A percentile compares a stretch with the other conserved stretches of the same genome.
These are phyloP conservation scores for Linderina pennispora DNA, from an alignment of 192 early-diverging fungal genomes.

Conservation along the genomic window DNA sequence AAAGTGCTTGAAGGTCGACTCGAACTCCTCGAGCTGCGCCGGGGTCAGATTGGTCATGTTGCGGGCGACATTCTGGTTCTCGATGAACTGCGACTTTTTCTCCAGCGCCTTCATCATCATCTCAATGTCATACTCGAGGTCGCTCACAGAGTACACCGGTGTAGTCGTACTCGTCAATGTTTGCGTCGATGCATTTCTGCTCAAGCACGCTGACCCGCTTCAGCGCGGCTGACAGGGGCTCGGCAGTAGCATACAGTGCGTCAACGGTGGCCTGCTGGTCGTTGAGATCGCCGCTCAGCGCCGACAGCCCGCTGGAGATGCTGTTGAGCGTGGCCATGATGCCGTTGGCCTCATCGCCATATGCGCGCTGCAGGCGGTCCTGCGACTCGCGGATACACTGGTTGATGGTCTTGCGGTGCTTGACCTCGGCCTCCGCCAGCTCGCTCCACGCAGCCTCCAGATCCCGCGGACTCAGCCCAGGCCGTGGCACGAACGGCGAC, in stretches of 20 bases:
- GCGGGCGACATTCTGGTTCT: slow-evolving; percentile 93
- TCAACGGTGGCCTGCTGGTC: slow-evolving; percentile 61
- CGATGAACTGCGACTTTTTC: slow-evolving; percentile 83
- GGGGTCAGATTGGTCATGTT: slow-evolving; percentile 92
- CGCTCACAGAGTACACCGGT: slow-evolving; percentile 89
- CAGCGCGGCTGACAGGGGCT: slow-evolving; percentile 50
- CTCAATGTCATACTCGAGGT: slow-evolving; percentile 79
- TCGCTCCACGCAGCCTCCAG: slow-evolving; percentile 73
- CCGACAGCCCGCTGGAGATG: slow-evolving; percentile 58
- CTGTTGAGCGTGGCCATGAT: slow-evolving; percentile 67
- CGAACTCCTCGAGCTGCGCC: slow-evolving; percentile 87
- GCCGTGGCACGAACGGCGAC: slow-evolving; percentile 74
- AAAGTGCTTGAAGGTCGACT: slow-evolving; percentile 86
- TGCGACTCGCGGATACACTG: slow-evolving; percentile 78
- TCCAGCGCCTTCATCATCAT: slow-evolving; percentile 71
- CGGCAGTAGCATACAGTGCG: slow-evolving; percentile 47
- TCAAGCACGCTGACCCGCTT: slow-evolving; percentile 57
- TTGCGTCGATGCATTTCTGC: slow-evolving; percentile 68
- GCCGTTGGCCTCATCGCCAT: slow-evolving; percentile 77
- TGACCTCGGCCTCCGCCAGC: slow-evolving; percentile 67
- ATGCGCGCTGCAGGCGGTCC: slow-evolving; percentile 71
- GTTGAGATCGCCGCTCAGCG: slow-evolving; percentile 75
- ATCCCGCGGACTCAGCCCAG: slow-evolving; percentile 58
- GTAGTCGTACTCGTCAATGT: slow-evolving; percentile 91
- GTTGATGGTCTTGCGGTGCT: slow-evolving; percentile 77